Percentiles rank a stretch among this genome's conserved stretches.
Evolutionary conservation across 163 green algal species (phyloP).

Genomic region (Scenedesmus sp.): DNA sequence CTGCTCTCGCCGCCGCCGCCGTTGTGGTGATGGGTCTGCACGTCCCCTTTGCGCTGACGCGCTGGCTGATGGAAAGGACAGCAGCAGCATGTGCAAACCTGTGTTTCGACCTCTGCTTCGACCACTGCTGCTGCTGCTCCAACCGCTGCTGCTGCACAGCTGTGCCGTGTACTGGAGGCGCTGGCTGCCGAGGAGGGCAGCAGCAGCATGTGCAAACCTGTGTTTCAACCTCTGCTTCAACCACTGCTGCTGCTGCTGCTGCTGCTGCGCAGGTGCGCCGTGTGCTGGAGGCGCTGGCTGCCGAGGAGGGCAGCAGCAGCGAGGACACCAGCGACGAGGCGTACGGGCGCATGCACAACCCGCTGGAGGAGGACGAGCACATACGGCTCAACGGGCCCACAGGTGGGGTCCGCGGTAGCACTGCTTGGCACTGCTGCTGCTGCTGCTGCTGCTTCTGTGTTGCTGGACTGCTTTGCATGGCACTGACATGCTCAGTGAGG

Average conservation of each 20-base stretch:
- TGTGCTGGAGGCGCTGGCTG: slow-evolving; percentile 38
- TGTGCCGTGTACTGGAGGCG: slow-evolving; percentile 32
- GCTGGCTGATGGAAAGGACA: too few relatives aligned
- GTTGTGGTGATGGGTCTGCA: too few relatives aligned
- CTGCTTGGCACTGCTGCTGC: neutral
- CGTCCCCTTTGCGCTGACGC: too few relatives aligned
- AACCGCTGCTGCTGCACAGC: neutral
- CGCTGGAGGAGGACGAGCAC: slow-evolving; percentile 66
- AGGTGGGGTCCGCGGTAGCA: neutral
- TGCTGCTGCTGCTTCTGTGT: too few relatives aligned
- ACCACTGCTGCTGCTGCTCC: neutral
- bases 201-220: neutral
- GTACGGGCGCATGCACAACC: slow-evolving; percentile 52
- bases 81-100: too few relatives aligned
- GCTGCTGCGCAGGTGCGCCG: neutral
- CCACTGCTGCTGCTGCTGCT: neutral
- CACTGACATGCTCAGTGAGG: too few relatives aligned
- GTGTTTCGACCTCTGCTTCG: neutral
- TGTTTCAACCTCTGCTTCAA: neutral
- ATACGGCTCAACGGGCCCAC: slow-evolving; percentile 54
- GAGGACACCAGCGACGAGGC: slow-evolving; percentile 60
- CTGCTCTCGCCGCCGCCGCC: too few relatives aligned
- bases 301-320: slow-evolving; percentile 54
- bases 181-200: slow-evolving; percentile 49
- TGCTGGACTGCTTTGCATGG: too few relatives aligned